Base-by-base conservation (phyloP, 257 asterid species). In the Solanum virginianum region DNA sequence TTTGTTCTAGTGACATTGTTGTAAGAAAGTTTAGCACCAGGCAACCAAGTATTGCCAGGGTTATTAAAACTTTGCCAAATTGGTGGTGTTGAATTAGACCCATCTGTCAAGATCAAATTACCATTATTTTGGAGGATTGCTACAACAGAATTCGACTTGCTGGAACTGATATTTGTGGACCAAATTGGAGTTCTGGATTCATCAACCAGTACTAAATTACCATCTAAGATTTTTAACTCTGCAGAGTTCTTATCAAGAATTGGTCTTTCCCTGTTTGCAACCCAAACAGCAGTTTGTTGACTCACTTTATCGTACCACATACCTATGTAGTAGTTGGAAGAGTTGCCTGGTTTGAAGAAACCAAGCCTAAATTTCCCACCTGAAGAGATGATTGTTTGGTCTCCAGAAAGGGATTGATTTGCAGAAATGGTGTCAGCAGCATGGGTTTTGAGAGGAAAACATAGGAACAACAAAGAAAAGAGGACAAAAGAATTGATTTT, bases 11-110 rank as follows among this genome's bases (percentile, higher is more conserved):
- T 95, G 12, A 85, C 81, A 75, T 91, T 95, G 65, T 94, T 85
- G 8, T 88, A 93, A 1, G 93, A 83, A 88, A 95, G 84, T 86
- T 88, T 95, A 6, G 91, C 89, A 60, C 91, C 97, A 24, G 97
- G 97, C 80, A 95, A 85, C 98, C 97, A 95, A 43, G 98, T 93
- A 71, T 91, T 43, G 18, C 75, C 88, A 4, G 94, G 94, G 63
- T 90, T 8, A 87, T 92, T 92, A 54, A 95, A 70, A 83, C 99
- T 95, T 84, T 93, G 85, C 99, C 97, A 95, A 74, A 90, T 41
- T 36, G 92, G 86, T 9, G 68, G 11, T 24, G 80, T 77, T 8
- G 86, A 62, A 57, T 54, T 17, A 14, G 85, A 83, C 84, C 85
- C 90, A 62, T 87, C 89, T 55, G 84, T 86, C 87, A 95, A 63